Evolutionary conservation across 2,329 filamentous ascomycete species (phyloP), one percentile per base, ranked within the genome.

Genomic region (Trichoderma citrinoviride): DNA sequence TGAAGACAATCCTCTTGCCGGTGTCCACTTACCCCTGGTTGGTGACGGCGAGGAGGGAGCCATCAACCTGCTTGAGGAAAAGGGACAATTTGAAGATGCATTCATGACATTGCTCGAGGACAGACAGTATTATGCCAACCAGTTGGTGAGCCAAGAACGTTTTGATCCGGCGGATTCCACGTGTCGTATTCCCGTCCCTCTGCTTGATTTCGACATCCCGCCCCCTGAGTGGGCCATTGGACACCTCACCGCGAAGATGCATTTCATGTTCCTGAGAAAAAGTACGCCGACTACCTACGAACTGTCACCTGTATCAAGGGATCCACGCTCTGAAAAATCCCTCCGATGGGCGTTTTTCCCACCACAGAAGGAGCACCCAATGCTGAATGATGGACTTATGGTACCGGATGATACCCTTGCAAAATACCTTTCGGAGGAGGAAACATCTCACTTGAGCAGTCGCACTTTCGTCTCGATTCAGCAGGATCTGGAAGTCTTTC

Each of bases 111-210:
- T 75, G 6, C 40, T 76, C 6, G 46, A 70, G 12, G 60, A 64
- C 2, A 67, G 67, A 23, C 64, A 66, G 15, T 37, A 52, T 8
- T 62, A 64, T 15, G 53, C 60, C 10, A 63, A 67, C 21, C 58
- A n/a, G 6, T 54, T 65, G 17, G 47, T 70, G 6, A 72, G 73
- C 41, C 70, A 74, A 62, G 77, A 79, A 46, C 67, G 68, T 14
- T 52, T 76, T 1, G 67, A 74, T 23, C 65, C 69, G 21, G 50
- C 65, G 5, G 70, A 74, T 17, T 69, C 71, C 4, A 64, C 70
- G 1, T 65, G 74, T 5, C 70, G 75, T 27, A 47, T 78, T 21
- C 65, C 69, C 2, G 69, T 76, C 46, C 75, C 76, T 6, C 41
- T 63, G 7, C 52, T 76, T 25, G 66, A 73, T 33, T 77, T 76